A percentile compares a stretch with the other conserved stretches of the same genome.
These are phyloP conservation scores for Athelia sp. DNA, from an alignment of 1,284 basidiomycete species.

Conservation along the genomic window DNA sequence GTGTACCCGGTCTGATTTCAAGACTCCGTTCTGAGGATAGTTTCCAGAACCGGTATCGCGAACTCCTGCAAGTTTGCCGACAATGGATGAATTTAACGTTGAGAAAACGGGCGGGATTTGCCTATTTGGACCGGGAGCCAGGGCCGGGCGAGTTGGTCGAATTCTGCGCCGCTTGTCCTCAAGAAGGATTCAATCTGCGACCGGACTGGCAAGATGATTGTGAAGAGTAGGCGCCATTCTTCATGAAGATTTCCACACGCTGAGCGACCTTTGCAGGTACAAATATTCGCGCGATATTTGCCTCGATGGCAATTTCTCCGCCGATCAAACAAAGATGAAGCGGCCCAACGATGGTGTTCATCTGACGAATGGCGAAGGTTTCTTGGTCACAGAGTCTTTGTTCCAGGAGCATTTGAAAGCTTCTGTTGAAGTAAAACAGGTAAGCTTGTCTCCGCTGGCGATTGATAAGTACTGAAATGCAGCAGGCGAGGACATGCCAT, in stretches of 20 bases:
- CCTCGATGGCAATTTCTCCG: constrained; percentile 14
- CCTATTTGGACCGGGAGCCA: neutral
- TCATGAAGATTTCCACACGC: neutral
- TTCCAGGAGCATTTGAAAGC: constrained; percentile 9
- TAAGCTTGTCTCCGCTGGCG: neutral
- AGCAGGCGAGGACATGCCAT: constrained; percentile 10
- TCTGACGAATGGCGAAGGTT: constrained; percentile 1
- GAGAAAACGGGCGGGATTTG: neutral
- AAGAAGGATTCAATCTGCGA: constrained; percentile 10
- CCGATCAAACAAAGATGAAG: neutral
- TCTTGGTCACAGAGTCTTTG: constrained; percentile 4
- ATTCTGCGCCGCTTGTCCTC: constrained; percentile 12
- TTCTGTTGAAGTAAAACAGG: constrained; percentile 6
- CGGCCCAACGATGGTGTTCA: neutral
- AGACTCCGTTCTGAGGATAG: neutral
- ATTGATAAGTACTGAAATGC: neutral
- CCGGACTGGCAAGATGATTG: neutral
- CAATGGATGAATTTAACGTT: constrained; percentile 6
- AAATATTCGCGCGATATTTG: constrained; percentile 1
- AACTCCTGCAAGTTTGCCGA: constrained; percentile 6
- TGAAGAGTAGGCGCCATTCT: neutral
- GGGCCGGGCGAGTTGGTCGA: constrained; percentile 5
- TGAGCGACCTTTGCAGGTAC: neutral
- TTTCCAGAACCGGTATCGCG: constrained; percentile 6
- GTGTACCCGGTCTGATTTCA: neutral